Percentiles rank a stretch among this genome's conserved stretches.
Evolutionary conservation across 129 eudicot species (phyloP).

Genomic region (sunflower (Helianthus annuus)): DNA sequence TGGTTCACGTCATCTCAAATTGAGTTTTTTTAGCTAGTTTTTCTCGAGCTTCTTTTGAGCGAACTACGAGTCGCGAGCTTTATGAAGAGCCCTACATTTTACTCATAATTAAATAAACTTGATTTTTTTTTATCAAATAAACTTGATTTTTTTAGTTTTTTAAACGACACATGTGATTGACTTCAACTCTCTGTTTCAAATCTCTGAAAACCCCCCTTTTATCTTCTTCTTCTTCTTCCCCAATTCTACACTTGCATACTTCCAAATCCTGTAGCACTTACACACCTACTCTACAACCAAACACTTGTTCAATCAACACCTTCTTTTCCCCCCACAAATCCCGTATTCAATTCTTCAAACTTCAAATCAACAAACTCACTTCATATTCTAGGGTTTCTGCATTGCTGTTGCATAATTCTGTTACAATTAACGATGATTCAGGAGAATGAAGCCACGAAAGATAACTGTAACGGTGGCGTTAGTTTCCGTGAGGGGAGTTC

Average conservation of each 20-base stretch:
- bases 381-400: constrained; percentile 22
- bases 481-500: constrained; percentile 23
- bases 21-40: too few relatives aligned
- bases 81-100: too few relatives aligned
- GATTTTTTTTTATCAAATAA: not conserved
- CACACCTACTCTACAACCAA: not conserved
- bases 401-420: not conserved
- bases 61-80: too few relatives aligned
- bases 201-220: not conserved
- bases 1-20: too few relatives aligned
- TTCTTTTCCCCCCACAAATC: not conserved
- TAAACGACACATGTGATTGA: not conserved
- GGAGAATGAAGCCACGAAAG: constrained; percentile 10
- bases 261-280: not conserved
- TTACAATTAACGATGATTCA: constrained; percentile 7
- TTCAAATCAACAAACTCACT: constrained; percentile 15
- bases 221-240: not conserved
- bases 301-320: not conserved
- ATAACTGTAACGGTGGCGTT: not conserved
- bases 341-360: not conserved
- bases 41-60: too few relatives aligned
- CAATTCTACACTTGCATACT: not conserved
- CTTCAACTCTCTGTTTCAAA: not conserved
- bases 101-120: too few relatives aligned
- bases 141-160: not conserved